These are phyloP conservation scores for Biscutella auriculata DNA, from an alignment of 441 rosid species.

Conservation along the genomic window DNA sequence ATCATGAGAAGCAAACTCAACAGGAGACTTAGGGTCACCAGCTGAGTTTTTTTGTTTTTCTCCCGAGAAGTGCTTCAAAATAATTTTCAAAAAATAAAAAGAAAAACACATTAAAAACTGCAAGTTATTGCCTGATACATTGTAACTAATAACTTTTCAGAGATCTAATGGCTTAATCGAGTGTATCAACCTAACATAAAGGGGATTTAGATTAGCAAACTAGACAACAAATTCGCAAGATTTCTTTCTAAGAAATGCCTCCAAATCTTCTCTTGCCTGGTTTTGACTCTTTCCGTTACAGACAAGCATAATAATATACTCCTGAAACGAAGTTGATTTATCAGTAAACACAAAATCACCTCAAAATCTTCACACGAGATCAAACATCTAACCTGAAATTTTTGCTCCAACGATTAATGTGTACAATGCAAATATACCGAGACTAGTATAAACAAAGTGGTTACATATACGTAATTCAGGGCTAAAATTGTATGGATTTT, in stretches of 20 bases:
- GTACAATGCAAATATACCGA: not conserved
- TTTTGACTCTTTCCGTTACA: conserved; percentile 29
- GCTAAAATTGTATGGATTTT: too few species aligned
- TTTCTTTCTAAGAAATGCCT: conserved; percentile 27
- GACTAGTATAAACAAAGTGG: not conserved
- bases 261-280: conserved; percentile 22
- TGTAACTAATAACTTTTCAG: not conserved
- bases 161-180: not conserved
- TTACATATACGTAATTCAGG: not conserved
- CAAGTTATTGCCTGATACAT: not conserved
- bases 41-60: too few species aligned
- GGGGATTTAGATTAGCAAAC: conserved; percentile 9
- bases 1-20: too few species aligned
- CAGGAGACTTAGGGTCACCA: too few species aligned
- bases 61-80: not conserved
- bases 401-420: not conserved
- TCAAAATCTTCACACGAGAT: not conserved
- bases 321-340: conserved; percentile 19
- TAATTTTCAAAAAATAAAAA: conserved; percentile 21
- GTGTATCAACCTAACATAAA: not conserved
- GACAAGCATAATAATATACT: conserved; percentile 24
- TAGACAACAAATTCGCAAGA: conserved; percentile 23
- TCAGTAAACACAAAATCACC: conserved; percentile 1
- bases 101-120: not conserved
- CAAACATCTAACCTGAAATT: not conserved